Percentiles rank a stretch among this genome's conserved stretches.
Evolutionary conservation across 306 rosid species (phyloP).

Genomic region (Cicer cuneatum): DNA sequence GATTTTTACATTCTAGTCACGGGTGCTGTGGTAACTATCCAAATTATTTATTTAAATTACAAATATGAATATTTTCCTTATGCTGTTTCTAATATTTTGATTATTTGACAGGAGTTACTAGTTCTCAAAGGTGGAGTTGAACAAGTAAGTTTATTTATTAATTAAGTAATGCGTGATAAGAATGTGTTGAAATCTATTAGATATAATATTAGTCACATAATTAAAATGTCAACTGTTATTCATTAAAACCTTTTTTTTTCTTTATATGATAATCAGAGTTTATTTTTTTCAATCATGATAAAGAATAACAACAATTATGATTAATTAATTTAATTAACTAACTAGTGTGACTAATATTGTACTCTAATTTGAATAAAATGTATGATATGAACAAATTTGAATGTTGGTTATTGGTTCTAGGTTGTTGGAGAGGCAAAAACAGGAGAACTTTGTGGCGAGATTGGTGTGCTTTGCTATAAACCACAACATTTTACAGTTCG

Average conservation of each 20-base stretch:
- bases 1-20: slow-evolving; percentile 88
- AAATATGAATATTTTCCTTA: background rate
- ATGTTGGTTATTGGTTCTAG: slow-evolving; percentile 50
- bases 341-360: too few relatives aligned
- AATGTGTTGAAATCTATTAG: background rate
- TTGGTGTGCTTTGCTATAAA: slow-evolving; percentile 90
- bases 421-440: slow-evolving; percentile 76
- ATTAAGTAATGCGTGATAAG: background rate
- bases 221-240: too few relatives aligned
- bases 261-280: too few relatives aligned
- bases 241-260: too few relatives aligned
- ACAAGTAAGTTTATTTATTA: slow-evolving; percentile 61
- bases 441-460: slow-evolving; percentile 85
- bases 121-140: slow-evolving; percentile 75
- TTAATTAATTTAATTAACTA: too few relatives aligned
- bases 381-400: slow-evolving; percentile 23
- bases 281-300: too few relatives aligned
- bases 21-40: slow-evolving; percentile 78
- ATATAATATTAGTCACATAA: too few relatives aligned
- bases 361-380: background rate
- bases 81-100: slow-evolving; percentile 43
- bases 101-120: slow-evolving; percentile 64
- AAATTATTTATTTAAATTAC: slow-evolving; percentile 12
- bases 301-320: too few relatives aligned
- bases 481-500: slow-evolving; percentile 89